Conservation (phyloP, 208 protist genomes). For the Angomonas deanei region DNA sequence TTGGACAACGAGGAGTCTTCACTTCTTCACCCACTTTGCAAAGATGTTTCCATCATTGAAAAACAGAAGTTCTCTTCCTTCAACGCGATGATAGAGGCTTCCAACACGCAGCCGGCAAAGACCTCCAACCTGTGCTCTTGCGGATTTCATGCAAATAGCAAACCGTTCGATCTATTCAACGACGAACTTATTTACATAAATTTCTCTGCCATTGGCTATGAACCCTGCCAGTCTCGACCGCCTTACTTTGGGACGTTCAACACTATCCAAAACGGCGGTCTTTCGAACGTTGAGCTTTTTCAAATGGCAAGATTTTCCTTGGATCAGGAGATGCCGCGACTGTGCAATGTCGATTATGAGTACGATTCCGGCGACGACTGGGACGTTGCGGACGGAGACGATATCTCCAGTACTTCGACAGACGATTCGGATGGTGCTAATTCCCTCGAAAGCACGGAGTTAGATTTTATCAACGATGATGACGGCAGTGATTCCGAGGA, state of each 20-base stretch:
- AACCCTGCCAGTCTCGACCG: slow-evolving; percentile 78
- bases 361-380: slow-evolving; percentile 89
- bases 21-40: slow-evolving; percentile 41
- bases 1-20: slow-evolving; percentile 39
- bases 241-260: slow-evolving; percentile 86
- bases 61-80: slow-evolving; percentile 16
- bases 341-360: slow-evolving; percentile 80
- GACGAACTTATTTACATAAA: slow-evolving; percentile 66
- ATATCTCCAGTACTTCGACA: slow-evolving; percentile 18
- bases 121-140: slow-evolving; percentile 30
- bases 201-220: slow-evolving; percentile 82
- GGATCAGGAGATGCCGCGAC: slow-evolving; percentile 43
- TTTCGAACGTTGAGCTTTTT: slow-evolving; percentile 54
- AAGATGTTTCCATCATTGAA: not conserved
- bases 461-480: slow-evolving; percentile 76
- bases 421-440: slow-evolving; percentile 14
- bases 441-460: slow-evolving; percentile 48
- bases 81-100: slow-evolving; percentile 48
- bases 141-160: slow-evolving; percentile 35
- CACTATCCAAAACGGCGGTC: slow-evolving; percentile 36
- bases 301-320: slow-evolving; percentile 40
- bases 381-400: slow-evolving; percentile 68
- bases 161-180: slow-evolving; percentile 41
- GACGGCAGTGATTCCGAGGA: slow-evolving; percentile 65
- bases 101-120: slow-evolving; percentile 8